Evolutionary conservation across 257 asterid genomes (phyloP).

Genomic region (Rhazya stricta): DNA sequence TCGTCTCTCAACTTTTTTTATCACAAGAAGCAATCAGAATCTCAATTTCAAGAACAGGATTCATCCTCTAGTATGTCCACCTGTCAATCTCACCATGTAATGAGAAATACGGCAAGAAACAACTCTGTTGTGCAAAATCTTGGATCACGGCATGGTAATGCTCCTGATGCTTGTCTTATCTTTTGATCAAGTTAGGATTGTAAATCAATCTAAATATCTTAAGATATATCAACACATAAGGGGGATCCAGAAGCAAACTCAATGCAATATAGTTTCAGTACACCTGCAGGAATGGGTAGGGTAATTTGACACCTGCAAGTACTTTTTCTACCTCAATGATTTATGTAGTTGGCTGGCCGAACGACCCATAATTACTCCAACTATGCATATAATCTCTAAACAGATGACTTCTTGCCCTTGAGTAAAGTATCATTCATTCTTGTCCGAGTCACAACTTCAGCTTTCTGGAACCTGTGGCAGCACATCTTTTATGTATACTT

Average conservation of each 20-base stretch:
- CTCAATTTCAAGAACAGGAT: slow-evolving; percentile 43
- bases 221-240: background rate
- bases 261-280: background rate
- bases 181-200: background rate
- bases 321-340: background rate
- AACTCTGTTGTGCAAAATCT: slow-evolving; percentile 29
- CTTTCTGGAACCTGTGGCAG: background rate
- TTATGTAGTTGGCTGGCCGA: background rate
- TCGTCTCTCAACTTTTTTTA: slow-evolving; percentile 18
- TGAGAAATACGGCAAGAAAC: slow-evolving; percentile 29
- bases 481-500: background rate
- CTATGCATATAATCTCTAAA: background rate
- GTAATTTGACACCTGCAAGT: background rate
- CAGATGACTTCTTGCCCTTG: background rate
- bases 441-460: background rate
- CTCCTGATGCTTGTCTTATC: background rate
- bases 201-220: background rate
- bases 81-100: slow-evolving; percentile 37
- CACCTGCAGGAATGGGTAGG: background rate
- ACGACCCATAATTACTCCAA: background rate
- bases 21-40: slow-evolving; percentile 34
- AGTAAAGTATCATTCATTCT: background rate
- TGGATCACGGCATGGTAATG: slow-evolving; percentile 42
- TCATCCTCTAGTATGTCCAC: slow-evolving; percentile 47
- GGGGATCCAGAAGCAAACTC: background rate